Evolutionary conservation across 768 basidiomycete genomes (phyloP).

Genomic region (Tephrocybe rancida): DNA sequence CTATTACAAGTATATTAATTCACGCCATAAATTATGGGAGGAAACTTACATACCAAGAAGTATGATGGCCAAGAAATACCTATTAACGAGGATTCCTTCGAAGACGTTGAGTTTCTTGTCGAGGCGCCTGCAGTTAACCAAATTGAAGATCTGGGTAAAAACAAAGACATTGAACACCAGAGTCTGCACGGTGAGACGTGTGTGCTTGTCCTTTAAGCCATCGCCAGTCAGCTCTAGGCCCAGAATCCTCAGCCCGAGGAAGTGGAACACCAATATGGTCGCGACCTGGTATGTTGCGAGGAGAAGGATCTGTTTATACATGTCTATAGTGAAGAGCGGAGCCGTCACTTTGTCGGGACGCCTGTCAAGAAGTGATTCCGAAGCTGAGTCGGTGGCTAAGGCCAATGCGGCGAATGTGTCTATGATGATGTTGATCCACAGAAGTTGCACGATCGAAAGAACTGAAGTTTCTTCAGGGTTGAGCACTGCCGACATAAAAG

Average conservation of each 20-base stretch:
- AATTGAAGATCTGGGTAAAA: constrained; percentile 97
- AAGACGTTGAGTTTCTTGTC: constrained; percentile 90
- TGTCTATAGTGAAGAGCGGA: constrained; percentile 88
- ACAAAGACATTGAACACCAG: constrained; percentile 99
- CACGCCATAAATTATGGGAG: constrained; percentile 22
- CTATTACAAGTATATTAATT: constrained; percentile 39
- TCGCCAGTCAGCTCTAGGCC: constrained; percentile 44
- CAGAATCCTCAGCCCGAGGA: constrained; percentile 74
- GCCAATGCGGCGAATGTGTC: constrained; percentile 98
- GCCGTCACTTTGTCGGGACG: constrained; percentile 90
- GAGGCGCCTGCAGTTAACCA: constrained; percentile 86
- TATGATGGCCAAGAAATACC: constrained; percentile 85
- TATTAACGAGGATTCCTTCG: constrained; percentile 76
- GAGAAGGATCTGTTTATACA: constrained; percentile 95
- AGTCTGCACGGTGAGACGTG: constrained; percentile 65
- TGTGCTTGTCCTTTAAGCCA: constrained; percentile 29
- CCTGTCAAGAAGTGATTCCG: constrained; percentile 76
- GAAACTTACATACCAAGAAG: constrained; percentile 70
- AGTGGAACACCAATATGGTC: constrained; percentile 89
- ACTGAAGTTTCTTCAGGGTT: constrained; percentile 78
- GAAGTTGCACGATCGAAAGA: constrained; percentile 90
- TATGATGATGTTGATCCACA: constrained; percentile 99
- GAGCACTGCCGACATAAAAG: constrained; percentile 87
- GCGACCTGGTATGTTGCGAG: constrained; percentile 88
- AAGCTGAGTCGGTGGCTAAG: constrained; percentile 94